Conservation (phyloP, 768 basidiomycete species). For the Tephrocybe sp. region DNA sequence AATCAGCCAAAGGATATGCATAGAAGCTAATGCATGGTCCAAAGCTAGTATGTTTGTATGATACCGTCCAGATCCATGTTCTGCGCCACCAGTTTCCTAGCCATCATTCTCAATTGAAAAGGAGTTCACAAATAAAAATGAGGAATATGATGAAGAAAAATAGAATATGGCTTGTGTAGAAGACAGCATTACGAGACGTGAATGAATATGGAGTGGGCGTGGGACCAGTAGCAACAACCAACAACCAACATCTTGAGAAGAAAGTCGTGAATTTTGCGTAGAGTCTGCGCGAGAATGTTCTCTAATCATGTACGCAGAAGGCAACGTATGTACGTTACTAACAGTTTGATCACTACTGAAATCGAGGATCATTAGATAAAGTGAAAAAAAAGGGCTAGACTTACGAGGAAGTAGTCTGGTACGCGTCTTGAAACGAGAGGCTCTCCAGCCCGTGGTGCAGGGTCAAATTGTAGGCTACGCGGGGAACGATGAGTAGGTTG, state of each 20-base stretch:
- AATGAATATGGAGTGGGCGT: no score
- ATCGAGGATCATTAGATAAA: neutral
- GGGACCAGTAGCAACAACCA: constrained; percentile 1
- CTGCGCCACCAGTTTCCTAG: no score
- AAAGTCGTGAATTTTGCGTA: constrained; percentile 11
- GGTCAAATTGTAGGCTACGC: constrained; percentile 96
- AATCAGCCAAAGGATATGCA: constrained; percentile 7
- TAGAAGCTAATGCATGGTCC: no score
- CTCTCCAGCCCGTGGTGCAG: constrained; percentile 97
- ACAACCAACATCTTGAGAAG: neutral
- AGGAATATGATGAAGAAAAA: constrained; percentile 3
- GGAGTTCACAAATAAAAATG: constrained; percentile 6
- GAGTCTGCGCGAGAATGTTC: constrained; percentile 15
- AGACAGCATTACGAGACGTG: neutral
- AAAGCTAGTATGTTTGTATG: no score
- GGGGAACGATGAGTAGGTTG: neutral
- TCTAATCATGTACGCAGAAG: constrained; percentile 23
- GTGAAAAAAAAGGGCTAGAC: constrained; percentile 24
- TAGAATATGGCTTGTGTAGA: constrained; percentile 2
- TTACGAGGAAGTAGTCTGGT: constrained; percentile 91
- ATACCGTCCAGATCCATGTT: neutral
- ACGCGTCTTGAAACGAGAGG: constrained; percentile 95
- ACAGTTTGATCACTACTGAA: constrained; percentile 21
- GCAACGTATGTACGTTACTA: constrained; percentile 26
- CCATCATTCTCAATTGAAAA: neutral